phyloP scores from a whole-genome alignment of 306 rosid genomes.

The Herpetospermum pedunculosum region DNA sequence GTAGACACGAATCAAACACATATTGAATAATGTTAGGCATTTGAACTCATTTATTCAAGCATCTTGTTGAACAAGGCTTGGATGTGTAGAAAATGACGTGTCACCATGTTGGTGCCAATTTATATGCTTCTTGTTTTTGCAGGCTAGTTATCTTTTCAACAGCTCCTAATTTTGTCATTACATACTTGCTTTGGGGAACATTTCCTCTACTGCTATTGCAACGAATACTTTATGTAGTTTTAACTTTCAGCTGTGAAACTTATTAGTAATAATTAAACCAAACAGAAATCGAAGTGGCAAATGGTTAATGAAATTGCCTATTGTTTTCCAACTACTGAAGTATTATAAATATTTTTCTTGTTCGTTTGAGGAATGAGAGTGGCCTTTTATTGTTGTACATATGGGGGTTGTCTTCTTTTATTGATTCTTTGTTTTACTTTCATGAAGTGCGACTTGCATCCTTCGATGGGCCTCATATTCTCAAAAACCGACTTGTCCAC shows the following conservation, averaged over 20 bases:
- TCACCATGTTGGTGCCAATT: neutral
- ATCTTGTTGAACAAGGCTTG: neutral
- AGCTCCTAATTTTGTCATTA: neutral
- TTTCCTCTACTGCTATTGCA: neutral
- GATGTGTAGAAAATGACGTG: neutral
- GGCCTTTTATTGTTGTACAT: neutral
- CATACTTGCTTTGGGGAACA: neutral
- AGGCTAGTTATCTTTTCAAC: neutral
- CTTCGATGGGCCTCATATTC: constrained; percentile 82
- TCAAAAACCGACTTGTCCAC: constrained; percentile 71
- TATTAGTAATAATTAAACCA: too few relatives aligned
- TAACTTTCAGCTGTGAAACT: neutral
- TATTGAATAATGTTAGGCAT: neutral
- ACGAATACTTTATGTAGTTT: neutral
- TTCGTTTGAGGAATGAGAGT: neutral
- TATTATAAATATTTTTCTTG: neutral
- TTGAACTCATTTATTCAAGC: neutral
- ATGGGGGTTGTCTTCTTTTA: neutral
- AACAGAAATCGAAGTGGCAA: neutral
- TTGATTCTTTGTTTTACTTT: constrained; percentile 2
- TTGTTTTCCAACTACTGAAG: neutral
- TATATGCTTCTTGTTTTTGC: neutral
- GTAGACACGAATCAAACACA: neutral
- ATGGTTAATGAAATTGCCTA: too few relatives aligned
- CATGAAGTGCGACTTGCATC: constrained; percentile 73